phyloP scores from a whole-genome alignment of 2,329 filamentous ascomycete genomes.

The Exophiala xenobiotica region DNA sequence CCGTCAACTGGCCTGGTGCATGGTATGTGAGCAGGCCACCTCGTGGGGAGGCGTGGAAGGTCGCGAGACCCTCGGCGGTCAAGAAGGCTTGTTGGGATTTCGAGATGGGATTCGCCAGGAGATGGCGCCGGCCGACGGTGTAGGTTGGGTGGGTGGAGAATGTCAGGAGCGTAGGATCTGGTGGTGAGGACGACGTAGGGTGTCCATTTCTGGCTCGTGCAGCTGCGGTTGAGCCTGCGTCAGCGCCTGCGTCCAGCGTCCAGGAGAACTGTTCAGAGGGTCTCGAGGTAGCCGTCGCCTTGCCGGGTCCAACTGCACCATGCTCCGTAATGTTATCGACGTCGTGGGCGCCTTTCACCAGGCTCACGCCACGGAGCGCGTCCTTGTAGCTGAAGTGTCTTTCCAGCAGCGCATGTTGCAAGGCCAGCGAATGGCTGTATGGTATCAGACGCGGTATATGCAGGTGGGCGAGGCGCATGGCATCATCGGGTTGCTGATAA shows the following conservation, averaged over 20 bases:
- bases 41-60: constrained; percentile 70
- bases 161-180: constrained; percentile 71
- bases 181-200: constrained; percentile 40
- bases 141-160: constrained; percentile 82
- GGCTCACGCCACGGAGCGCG: constrained; percentile 4
- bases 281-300: neutral
- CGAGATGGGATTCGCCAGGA: constrained; percentile 36
- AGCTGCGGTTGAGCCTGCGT: neutral
- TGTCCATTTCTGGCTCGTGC: neutral
- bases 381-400: constrained; percentile 27
- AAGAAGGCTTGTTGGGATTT: constrained; percentile 42
- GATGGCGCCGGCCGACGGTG: constrained; percentile 83
- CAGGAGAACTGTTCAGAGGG: neutral
- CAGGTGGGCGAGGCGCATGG: constrained; percentile 47
- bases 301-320: neutral
- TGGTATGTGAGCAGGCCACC: constrained; percentile 95
- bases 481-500: neutral
- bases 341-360: neutral
- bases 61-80: constrained; percentile 36
- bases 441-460: constrained; percentile 55
- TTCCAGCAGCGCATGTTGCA: constrained; percentile 55
- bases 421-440: constrained; percentile 54
- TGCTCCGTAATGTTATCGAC: neutral
- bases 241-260: neutral
- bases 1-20: constrained; percentile 85